Percentiles rank a stretch among this genome's conserved stretches.
phyloP scores from a whole-genome alignment of 2,329 filamentous ascomycete species.

The Periconia sp. region DNA sequence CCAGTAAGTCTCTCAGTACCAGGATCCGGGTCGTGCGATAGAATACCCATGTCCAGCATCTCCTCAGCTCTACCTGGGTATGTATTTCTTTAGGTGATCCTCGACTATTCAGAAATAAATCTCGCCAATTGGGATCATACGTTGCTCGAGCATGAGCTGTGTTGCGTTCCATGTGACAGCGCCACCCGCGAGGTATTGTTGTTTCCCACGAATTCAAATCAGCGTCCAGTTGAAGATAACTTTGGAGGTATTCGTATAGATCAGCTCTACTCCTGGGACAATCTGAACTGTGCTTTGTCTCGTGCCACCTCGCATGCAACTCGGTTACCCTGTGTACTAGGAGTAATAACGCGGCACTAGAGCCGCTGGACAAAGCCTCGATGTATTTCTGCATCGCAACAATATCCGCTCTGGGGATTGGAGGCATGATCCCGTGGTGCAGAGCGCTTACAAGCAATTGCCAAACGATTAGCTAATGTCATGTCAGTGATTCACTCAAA shows the following conservation, averaged over 20 bases:
- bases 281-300: constrained; percentile 19
- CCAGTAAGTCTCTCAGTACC: constrained; percentile 28
- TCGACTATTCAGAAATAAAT: constrained; percentile 20
- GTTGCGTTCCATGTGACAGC: constrained; percentile 23
- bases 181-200: constrained; percentile 18
- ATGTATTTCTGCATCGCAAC: constrained; percentile 12
- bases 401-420: constrained; percentile 22
- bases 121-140: constrained; percentile 25
- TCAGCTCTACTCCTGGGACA: constrained; percentile 20
- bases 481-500: neutral
- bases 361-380: constrained; percentile 21
- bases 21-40: constrained; percentile 32
- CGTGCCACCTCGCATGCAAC: constrained; percentile 31
- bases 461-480: constrained; percentile 12
- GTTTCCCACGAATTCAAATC: constrained; percentile 31
- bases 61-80: constrained; percentile 22
- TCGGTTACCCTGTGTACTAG: constrained; percentile 26
- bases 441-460: constrained; percentile 29
- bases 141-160: constrained; percentile 19
- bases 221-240: constrained; percentile 25
- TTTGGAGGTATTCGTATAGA: constrained; percentile 22
- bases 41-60: constrained; percentile 31
- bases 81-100: constrained; percentile 33
- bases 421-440: constrained; percentile 25
- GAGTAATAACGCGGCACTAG: constrained; percentile 23